phyloP scores from a whole-genome alignment of 208 protist genomes.

The Crithidia bombi region DNA sequence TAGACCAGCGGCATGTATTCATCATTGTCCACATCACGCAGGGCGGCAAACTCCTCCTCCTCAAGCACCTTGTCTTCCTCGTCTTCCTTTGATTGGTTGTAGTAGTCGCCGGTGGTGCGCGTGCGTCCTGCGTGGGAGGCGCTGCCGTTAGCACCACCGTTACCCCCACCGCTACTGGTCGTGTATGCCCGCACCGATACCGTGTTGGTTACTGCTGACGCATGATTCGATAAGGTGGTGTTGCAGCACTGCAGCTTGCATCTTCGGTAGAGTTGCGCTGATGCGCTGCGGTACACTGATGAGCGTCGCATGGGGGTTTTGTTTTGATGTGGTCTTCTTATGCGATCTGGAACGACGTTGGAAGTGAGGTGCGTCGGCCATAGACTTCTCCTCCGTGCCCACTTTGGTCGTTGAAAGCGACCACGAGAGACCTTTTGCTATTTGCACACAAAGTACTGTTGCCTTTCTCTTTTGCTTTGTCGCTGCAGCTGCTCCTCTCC shows the following conservation, averaged over 20 bases:
- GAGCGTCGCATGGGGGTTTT: constrained; percentile 1
- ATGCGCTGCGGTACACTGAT: neutral
- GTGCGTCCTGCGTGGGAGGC: neutral
- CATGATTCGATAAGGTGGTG: neutral
- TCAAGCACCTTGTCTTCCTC: constrained; percentile 64
- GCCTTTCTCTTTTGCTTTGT: no score
- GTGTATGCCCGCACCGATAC: no score
- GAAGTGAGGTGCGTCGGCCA: no score
- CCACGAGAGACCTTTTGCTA: no score
- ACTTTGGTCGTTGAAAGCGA: no score
- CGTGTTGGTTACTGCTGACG: neutral
- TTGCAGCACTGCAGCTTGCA: neutral
- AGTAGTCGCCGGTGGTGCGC: neutral
- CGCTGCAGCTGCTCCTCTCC: no score
- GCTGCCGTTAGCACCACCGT: no score
- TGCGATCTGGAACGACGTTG: no score
- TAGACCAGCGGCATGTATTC: constrained; percentile 55
- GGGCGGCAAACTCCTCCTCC: constrained; percentile 75
- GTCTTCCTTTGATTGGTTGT: constrained; percentile 37
- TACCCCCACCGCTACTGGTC: no score
- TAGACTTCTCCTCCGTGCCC: no score
- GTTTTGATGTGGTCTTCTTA: neutral
- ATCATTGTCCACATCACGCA: constrained; percentile 44
- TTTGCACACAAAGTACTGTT: no score
- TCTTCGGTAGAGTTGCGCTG: neutral